Evolutionary conservation across 129 eudicot genomes (phyloP), one percentile per base, ranked within the genome.

Genomic region (Chrysanthemum makinoi): DNA sequence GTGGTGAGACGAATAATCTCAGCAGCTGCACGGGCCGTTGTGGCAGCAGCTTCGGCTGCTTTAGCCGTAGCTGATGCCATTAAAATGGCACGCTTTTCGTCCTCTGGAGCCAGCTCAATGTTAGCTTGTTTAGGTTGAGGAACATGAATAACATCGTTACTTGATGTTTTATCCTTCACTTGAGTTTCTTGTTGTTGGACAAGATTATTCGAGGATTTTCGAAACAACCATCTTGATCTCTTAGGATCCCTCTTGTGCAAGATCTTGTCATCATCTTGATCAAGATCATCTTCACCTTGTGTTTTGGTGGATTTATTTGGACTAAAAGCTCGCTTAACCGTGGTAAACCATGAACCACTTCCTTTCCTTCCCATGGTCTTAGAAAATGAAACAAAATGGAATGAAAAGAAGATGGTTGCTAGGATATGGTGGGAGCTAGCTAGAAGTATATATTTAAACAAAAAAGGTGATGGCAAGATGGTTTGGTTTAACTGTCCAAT

Each of bases 191-290:
- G 80, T 10, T 49, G 69, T 18, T 68, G 75, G 19, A 69, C 56
- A 9, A 47, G 70, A 74, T 50, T 77, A 53, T 62, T 69, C 13
- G 95, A 62, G 1, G 78, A 62, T 70, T 81, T 94, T 61, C 87
- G 69, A 78, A 94, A 87, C 77, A 94, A 57, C 98, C 97, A 94
- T 75, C 91, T 85, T 61, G 61, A 26, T 26, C 83, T 82, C 78
- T 85, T 93, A 13, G 57, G n/a, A 54, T 89, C 92, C 66, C 80
- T 85, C 79, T 89, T 87, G 85, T 93, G 79, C 80, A 77, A 54
- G 35, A 64, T 17, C 8, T 20, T 81, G 53, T 91, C 84, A 57
- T 83, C 90, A 28, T 87, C 87, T 55, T 73, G 81, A 18, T 77
- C 82, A 2, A 80, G 65, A 51, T 77, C 75, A 17, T 88, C 75